Evolutionary conservation across 163 green algal species (phyloP).

Genomic region (Scenedesmus sp.): DNA sequence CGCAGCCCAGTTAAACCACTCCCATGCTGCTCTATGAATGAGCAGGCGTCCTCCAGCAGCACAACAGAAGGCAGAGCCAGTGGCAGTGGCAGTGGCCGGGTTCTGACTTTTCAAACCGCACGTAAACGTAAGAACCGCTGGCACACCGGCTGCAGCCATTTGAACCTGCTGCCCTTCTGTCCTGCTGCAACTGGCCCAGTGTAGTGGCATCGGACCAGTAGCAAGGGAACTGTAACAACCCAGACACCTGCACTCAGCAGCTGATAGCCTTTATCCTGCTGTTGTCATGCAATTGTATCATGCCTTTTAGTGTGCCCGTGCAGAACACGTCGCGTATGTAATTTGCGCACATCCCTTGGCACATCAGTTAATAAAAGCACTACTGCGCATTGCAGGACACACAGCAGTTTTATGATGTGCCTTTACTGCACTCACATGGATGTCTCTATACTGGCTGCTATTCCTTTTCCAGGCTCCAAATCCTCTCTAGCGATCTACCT

Average conservation of each 20-base stretch:
- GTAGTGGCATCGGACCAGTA: neutral
- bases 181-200: neutral
- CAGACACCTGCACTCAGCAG: neutral
- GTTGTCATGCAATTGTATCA: no score
- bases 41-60: neutral
- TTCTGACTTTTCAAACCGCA: neutral
- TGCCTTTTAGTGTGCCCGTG: no score
- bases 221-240: neutral
- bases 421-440: neutral
- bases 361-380: no score
- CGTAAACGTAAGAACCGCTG: conserved; percentile 6
- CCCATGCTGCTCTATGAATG: conserved; percentile 12
- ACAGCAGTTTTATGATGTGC: neutral
- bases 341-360: no score
- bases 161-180: neutral
- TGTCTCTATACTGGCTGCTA: neutral
- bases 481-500: neutral
- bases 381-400: neutral
- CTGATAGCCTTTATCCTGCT: neutral
- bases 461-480: neutral
- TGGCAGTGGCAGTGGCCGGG: neutral
- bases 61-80: neutral
- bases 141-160: neutral
- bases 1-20: neutral
- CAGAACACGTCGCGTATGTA: no score